These are phyloP conservation scores for Solanum appendiculatum DNA, from an alignment of 257 asterid genomes.

Conservation along the genomic window DNA sequence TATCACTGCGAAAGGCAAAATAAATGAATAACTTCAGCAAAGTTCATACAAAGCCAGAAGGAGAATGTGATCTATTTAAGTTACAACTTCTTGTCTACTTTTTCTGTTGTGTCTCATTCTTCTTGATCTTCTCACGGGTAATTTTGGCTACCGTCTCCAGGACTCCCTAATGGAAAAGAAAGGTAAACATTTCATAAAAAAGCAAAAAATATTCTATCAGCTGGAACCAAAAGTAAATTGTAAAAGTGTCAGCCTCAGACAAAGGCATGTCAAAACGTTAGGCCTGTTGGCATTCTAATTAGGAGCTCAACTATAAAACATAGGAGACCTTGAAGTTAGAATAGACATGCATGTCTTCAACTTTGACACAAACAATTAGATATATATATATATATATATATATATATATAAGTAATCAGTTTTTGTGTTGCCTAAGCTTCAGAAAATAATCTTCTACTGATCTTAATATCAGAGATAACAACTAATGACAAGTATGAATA, in stretches of 20 bases:
- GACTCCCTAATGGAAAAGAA: conserved; percentile 50
- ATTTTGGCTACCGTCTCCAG: conserved; percentile 86
- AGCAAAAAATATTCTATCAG: background rate
- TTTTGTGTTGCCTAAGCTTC: background rate
- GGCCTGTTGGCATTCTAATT: background rate
- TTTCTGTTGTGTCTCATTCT: conserved; percentile 64
- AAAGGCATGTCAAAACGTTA: background rate
- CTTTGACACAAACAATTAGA: background rate
- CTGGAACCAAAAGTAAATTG: background rate
- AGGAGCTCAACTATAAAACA: background rate
- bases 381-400: background rate
- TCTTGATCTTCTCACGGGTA: conserved; percentile 73
- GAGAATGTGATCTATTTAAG: background rate
- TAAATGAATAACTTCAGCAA: background rate
- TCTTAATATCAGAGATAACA: background rate
- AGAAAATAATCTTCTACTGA: background rate
- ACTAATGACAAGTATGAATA: background rate
- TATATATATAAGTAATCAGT: background rate
- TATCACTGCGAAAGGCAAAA: conserved; percentile 35
- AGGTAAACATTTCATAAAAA: background rate
- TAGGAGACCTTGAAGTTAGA: background rate
- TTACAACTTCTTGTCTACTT: conserved; percentile 39
- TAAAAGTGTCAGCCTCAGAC: background rate
- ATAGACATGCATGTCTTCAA: background rate
- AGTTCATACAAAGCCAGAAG: background rate